phyloP scores from a whole-genome alignment of 2,329 filamentous ascomycete genomes.

The Calonectria leucothoes region DNA sequence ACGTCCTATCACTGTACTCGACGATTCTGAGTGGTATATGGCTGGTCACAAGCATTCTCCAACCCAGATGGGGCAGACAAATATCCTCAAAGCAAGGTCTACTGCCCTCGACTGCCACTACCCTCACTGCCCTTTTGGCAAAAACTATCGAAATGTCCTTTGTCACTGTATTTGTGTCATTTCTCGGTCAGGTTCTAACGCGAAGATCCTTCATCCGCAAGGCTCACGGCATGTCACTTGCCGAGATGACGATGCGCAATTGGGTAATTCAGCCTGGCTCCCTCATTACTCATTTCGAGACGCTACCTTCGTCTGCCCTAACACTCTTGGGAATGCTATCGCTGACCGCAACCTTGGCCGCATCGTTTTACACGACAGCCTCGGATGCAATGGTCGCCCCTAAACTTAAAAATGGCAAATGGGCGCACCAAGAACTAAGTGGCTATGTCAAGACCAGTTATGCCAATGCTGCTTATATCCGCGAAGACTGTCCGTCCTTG shows the following conservation, averaged over 20 bases:
- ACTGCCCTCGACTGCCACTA: constrained; percentile 71
- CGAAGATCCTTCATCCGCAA: constrained; percentile 72
- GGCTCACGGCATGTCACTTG: constrained; percentile 75
- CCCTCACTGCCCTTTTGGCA: constrained; percentile 76
- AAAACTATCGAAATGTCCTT: constrained; percentile 84
- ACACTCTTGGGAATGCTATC: constrained; percentile 74
- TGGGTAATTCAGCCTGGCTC: constrained; percentile 82
- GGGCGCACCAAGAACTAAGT: constrained; percentile 60
- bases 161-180: constrained; percentile 80
- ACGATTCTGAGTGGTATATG: constrained; percentile 75
- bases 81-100: constrained; percentile 68
- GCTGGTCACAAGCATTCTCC: constrained; percentile 69
- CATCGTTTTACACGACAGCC: constrained; percentile 81
- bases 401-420: constrained; percentile 70
- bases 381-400: constrained; percentile 81
- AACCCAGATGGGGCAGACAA: constrained; percentile 70
- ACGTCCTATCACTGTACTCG: constrained; percentile 69
- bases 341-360: constrained; percentile 72
- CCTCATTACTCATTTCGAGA: constrained; percentile 76
- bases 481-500: constrained; percentile 69
- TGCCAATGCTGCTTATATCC: constrained; percentile 70
- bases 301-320: constrained; percentile 70
- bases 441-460: constrained; percentile 72
- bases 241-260: constrained; percentile 79
- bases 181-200: constrained; percentile 80